Evolutionary conservation across 805 yeast genomes (phyloP).

Genomic region (Yamadazyma nakazawae): DNA sequence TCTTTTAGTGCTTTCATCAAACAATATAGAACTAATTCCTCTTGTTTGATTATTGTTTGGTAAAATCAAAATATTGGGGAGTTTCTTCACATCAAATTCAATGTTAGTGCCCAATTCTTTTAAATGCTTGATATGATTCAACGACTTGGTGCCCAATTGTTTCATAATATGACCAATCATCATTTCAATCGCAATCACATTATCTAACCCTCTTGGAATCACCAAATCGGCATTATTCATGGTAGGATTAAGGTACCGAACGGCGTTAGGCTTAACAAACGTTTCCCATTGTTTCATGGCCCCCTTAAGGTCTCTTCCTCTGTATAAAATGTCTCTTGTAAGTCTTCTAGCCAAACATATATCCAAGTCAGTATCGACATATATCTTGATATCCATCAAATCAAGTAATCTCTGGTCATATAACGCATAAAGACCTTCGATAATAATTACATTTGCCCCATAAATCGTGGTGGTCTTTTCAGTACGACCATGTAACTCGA

Average conservation of each 20-base stretch:
- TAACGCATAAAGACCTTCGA: constrained; percentile 88
- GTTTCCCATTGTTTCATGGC: constrained; percentile 85
- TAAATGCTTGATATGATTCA: constrained; percentile 62
- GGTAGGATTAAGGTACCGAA: constrained; percentile 68
- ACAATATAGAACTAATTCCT: constrained; percentile 69
- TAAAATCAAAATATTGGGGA: constrained; percentile 33
- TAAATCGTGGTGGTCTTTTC: constrained; percentile 70
- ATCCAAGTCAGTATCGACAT: constrained; percentile 92
- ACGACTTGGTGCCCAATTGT: constrained; percentile 63
- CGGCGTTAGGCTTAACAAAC: constrained; percentile 92
- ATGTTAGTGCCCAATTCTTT: constrained; percentile 49
- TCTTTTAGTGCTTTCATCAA: constrained; percentile 52
- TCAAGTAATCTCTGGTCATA: constrained; percentile 65
- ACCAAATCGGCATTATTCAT: constrained; percentile 79
- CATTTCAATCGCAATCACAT: constrained; percentile 72
- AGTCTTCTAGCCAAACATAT: constrained; percentile 87
- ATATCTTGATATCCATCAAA: constrained; percentile 81
- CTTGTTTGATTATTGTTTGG: constrained; percentile 61
- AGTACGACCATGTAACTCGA: constrained; percentile 63
- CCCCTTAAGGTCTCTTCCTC: constrained; percentile 83
- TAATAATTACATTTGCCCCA: constrained; percentile 89
- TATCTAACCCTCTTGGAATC: constrained; percentile 89
- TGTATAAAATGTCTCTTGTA: constrained; percentile 76
- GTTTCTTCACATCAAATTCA: constrained; percentile 26
- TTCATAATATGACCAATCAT: constrained; percentile 75